Base-by-base conservation (phyloP, 1,284 basidiomycete genomes). In the Waitea zeae region DNA sequence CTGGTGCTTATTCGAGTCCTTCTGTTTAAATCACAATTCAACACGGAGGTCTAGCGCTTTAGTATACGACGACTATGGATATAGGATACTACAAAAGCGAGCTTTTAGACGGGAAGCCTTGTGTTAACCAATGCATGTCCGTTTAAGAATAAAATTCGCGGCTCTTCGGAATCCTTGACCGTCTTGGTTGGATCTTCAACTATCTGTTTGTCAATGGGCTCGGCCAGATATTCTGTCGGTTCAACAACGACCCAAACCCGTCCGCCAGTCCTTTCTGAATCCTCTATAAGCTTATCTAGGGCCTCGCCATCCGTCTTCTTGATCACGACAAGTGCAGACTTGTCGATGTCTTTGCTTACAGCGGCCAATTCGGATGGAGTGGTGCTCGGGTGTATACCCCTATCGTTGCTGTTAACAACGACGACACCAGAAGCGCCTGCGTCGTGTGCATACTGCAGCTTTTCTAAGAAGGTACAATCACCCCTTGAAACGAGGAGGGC, bases 401-500 rank as follows among this genome's bases (percentile, higher is more conserved):
- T 33, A 17, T 82, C 69, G 26, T 70, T 65, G 40, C 75, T 61
- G 45, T 67, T 75, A 42, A 80, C 53, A 19, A 89, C 70, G 18
- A 92, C 53, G 7, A 84, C 67, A 1, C 84, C 86, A 1, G 66
- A 67, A 6, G 83, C 84, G 5, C 71, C 76, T 1, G 72, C 76
- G 12, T 57, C 52, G 27, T 64, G 62, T 3, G 83, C 86, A 34
- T 61, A 44, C 12, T 70, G 35, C 9, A 88, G 60, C 56, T 92
- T 93, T 46, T 83, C 68, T 13, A 84, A 49, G 55, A 92, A 92
- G 2, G 81, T 77, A 50, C 87, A 93, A 11, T 63, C 66, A 12
- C 87, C 87, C 31, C 86, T 65, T 36, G 57, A 54, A 4, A 74
- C 59, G 5, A 83, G 49, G 18, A 82, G 46, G 2, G 71, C 63